Evolutionary conservation across 2,329 filamentous ascomycete genomes (phyloP), one percentile per base, ranked within the genome.

Genomic region (Phaeosphaeria sp.): DNA sequence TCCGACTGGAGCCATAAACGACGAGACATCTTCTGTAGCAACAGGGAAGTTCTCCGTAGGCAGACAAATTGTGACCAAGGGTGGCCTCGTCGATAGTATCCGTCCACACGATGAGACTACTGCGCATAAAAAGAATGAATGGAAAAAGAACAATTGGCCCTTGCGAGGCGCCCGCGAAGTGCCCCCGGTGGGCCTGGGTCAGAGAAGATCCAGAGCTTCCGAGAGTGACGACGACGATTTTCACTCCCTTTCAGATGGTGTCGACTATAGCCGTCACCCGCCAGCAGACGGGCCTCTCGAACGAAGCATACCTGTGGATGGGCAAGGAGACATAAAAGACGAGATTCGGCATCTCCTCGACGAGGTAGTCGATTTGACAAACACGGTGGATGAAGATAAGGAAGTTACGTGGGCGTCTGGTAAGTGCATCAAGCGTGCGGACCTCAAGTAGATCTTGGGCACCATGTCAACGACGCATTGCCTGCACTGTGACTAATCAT

Each of bases 301-400:
- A 15, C 25, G n/a, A 3, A 53, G 18, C 13, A 39, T 36, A 20
- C 10, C 20, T 39, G 27, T 52, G 39, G 56, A 55, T 6, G 61
- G 60, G 11, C 55, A 52, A 3, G 17, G 59, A 20, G 60, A 62
- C 9, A 58, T 55, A 15, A 46, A 52, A 20, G 50, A 18, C 18
- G 22, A 50, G 18, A 18, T 42, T 36, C 15, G 58, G 55, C 36
- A 60, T 18, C 55, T 61, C 27, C 55, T 73, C 17, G 64, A 71
- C n/a, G 73, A 72, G 4, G 63, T 78, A 21, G 66, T 78, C 5
- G 66, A 80, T 59, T 63, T 80, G 11, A 61, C 49, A 1, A 67
- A 81, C 44, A 80, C 77, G 1, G 70, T 74, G 27, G 78, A 81
- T 54, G 75, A 73, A 6, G 74, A 77, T 15, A 64, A 76, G n/a